Base-by-base conservation (phyloP, 2,329 filamentous ascomycete genomes). In the Talaromyces sp. region DNA sequence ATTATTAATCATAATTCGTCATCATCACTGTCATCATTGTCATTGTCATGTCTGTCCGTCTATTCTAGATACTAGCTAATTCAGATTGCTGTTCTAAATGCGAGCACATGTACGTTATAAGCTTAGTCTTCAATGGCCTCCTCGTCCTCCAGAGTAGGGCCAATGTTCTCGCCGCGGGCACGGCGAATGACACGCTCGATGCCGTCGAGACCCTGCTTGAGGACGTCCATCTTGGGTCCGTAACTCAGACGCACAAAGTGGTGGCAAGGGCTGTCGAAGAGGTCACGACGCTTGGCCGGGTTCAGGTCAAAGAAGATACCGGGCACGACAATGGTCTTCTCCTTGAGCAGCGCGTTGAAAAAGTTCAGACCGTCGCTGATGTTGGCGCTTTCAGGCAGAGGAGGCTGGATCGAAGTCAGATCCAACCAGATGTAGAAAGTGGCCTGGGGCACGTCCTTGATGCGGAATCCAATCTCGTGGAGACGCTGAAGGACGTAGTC, bases 281-380 rank as follows among this genome's bases (percentile, higher is more conserved):
- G 77, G 75, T 98, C 93, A 73, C 93, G 84, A 66, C 93, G 85
- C 75, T 92, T 89, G 39, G 90, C 89, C 4, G 93, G 93, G 80
- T 98, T 98, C 66, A 98, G 78, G 71, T 98, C 93, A 75, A 98
- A 98, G 84, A 98, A 98, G 76, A 98, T 98, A 63, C 93, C 93
- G 0, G 93, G 93, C 4, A 98, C 93, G 19, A 97, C 92, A 71
- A 97, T 97, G 67, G 96, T 91, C 83, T 96, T 96, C 81, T 97
- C 92, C 71, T 90, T 87, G 52, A 98, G 81, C 72, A 95, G 95
- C 32, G 92, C 92, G 74, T 95, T 87, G 86, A 98, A 97, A 84
- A 98, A 98, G 80, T 96, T 96, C 71, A 98, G 81, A 9, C 93
- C 93, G 73, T 98, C 93, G 63, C 90, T 88, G 74, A 98, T 96